Conservation (phyloP, 1,139 yeast genomes). For the Protomyces pachydermus region DNA sequence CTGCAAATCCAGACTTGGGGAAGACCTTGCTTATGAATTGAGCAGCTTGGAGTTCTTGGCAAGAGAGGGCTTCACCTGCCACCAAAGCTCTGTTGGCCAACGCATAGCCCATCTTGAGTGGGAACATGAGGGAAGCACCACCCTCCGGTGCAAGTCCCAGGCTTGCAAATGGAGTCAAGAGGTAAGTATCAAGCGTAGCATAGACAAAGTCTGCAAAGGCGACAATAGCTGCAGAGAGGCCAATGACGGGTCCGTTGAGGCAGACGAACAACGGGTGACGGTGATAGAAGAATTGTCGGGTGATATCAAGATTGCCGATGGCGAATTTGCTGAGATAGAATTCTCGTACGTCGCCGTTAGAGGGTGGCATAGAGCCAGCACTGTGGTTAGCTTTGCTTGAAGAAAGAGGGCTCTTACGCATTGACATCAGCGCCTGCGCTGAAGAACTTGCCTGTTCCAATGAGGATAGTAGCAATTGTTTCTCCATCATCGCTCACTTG, state of each 20-base stretch:
- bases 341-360: constrained; percentile 36
- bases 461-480: constrained; percentile 62
- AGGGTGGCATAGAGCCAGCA: background rate
- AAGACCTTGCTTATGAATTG: constrained; percentile 63
- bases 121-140: constrained; percentile 63
- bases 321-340: constrained; percentile 59
- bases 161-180: constrained; percentile 74
- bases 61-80: constrained; percentile 61
- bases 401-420: constrained; percentile 38
- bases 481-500: constrained; percentile 34
- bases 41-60: constrained; percentile 51
- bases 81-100: constrained; percentile 69
- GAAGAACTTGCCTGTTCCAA: constrained; percentile 69
- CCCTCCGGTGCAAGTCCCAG: constrained; percentile 85
- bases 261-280: constrained; percentile 68
- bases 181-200: constrained; percentile 58
- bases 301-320: constrained; percentile 64
- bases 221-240: constrained; percentile 69
- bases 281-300: constrained; percentile 67
- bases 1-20: constrained; percentile 39
- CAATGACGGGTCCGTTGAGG: constrained; percentile 83
- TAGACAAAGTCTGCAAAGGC: constrained; percentile 72
- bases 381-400: background rate
- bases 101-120: constrained; percentile 67
- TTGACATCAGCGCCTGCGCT: constrained; percentile 80